Evolutionary conservation across 192 early-diverging fungal species (phyloP).

Genomic region (Allomyces arbusculus): DNA sequence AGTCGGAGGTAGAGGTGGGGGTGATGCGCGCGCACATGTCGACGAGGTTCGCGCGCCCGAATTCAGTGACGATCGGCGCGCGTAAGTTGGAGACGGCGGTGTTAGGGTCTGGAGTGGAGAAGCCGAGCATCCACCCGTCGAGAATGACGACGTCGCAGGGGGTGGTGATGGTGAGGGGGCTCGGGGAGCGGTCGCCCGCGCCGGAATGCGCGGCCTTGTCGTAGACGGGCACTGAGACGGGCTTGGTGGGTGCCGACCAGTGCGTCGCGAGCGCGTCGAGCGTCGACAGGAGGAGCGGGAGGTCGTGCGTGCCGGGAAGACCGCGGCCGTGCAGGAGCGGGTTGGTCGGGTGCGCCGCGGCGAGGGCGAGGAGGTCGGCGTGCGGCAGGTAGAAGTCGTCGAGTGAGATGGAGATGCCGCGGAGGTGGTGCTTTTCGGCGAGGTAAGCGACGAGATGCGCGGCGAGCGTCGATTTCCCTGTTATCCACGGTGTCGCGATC

Average conservation of each 20-base stretch:
- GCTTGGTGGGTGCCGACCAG: too few species aligned
- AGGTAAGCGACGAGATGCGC: background rate
- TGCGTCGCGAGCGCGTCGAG: background rate
- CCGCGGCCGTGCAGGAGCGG: conserved; percentile 30
- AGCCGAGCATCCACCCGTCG: background rate
- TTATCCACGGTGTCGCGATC: too few species aligned
- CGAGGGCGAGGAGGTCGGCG: conserved; percentile 17
- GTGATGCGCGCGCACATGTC: too few species aligned
- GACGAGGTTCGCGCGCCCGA: too few species aligned
- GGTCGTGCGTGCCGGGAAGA: conserved; percentile 25
- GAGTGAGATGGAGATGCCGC: background rate
- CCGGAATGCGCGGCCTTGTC: background rate
- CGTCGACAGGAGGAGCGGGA: background rate
- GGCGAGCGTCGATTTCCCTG: background rate
- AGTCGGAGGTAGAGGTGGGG: too few species aligned
- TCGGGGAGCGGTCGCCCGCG: background rate
- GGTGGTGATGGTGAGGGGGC: background rate
- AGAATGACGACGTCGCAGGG: background rate
- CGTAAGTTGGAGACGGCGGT: too few species aligned
- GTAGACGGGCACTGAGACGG: background rate
- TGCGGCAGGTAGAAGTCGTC: conserved; percentile 14
- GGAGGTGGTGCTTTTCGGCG: background rate
- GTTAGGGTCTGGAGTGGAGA: background rate
- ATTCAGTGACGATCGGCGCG: too few species aligned
- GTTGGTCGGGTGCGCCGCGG: conserved; percentile 17